Conservation (phyloP, 2,329 filamentous ascomycete species). For the Trichoderma lentiforme region DNA sequence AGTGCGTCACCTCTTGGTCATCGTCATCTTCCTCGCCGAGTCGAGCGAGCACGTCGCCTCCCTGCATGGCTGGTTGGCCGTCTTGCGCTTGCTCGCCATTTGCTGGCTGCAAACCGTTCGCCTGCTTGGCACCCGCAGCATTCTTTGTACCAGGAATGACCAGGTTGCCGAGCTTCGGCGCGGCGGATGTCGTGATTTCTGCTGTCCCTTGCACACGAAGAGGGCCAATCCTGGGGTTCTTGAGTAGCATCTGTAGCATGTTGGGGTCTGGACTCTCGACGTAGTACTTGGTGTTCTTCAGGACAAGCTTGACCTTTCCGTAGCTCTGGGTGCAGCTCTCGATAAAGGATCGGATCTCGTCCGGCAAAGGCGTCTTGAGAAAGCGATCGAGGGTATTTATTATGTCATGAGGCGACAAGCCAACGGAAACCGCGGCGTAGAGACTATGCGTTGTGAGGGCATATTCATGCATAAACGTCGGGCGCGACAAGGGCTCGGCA, state of each 20-base stretch:
- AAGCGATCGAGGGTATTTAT: constrained; percentile 84
- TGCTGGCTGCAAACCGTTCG: constrained; percentile 39
- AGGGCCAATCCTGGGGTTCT: constrained; percentile 76
- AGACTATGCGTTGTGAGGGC: constrained; percentile 86
- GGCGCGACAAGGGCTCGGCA: constrained; percentile 86
- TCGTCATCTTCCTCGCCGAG: constrained; percentile 85
- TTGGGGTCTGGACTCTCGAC: constrained; percentile 87
- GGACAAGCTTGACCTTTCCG: constrained; percentile 90
- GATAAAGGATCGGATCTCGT: constrained; percentile 77
- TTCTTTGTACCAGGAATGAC: constrained; percentile 95
- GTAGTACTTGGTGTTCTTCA: constrained; percentile 92
- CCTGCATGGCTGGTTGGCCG: constrained; percentile 48
- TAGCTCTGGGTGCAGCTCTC: constrained; percentile 79
- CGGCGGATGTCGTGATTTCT: constrained; percentile 74
- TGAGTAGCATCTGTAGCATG: constrained; percentile 81
- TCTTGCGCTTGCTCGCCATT: constrained; percentile 40
- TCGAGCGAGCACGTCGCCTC: constrained; percentile 67
- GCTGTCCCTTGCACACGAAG: constrained; percentile 69
- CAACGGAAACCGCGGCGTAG: constrained; percentile 92
- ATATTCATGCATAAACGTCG: constrained; percentile 91
- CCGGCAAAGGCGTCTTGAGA: constrained; percentile 81
- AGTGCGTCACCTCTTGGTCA: constrained; percentile 81
- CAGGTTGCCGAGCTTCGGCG: constrained; percentile 80
- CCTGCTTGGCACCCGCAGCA: constrained; percentile 82
- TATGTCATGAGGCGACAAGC: constrained; percentile 85